Base-by-base conservation (phyloP, 2,329 filamentous ascomycete genomes). In the Curvularia hawaiiensis region DNA sequence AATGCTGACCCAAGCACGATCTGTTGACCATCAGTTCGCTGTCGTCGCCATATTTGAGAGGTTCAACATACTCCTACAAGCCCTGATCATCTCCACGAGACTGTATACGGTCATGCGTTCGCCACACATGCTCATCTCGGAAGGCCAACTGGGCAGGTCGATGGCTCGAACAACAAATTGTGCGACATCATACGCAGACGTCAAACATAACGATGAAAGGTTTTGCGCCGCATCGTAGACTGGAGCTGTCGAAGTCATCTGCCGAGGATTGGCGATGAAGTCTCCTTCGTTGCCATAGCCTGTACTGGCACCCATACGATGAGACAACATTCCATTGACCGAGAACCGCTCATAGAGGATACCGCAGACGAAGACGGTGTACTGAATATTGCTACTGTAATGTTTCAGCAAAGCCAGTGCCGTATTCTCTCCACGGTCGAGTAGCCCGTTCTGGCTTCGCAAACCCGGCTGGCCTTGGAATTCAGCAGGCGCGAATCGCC, bases 341-440 rank as follows among this genome's bases (percentile, higher is more conserved):
- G 85, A 85, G 66, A 92, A 92, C 0, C 89, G 81, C 70, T 92
- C 90, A 79, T 91, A 92, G 62, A 92, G 86, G 30, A 92, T 76
- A 20, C 90, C 90, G 65, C 90, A 92, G 0, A 87, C 85, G 74
- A 92, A 92, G 26, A 87, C 80, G 0, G 89, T 91, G 59, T 84
- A 90, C 41, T 83, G 82, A 78, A 92, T 90, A 44, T 79, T 76
- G 57, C 80, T 75, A 1, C 79, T 76, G 72, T 85, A 87, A 48
- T 85, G 80, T 47, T 82, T 79, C 4, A 91, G 76, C 16, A 84
- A 79, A 1, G 80, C 78, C 6, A 88, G 77, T 1, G 87, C 87
- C n/a, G 80, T 79, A 11, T 79, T 78, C 22, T 84, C 85, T 20
- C 83, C 84, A 45, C 84, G 84, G 70, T 91, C 87, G 24, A 90